These are phyloP conservation scores for Passiflora organensis DNA, from an alignment of 345 rosid genomes.

Conservation along the genomic window DNA sequence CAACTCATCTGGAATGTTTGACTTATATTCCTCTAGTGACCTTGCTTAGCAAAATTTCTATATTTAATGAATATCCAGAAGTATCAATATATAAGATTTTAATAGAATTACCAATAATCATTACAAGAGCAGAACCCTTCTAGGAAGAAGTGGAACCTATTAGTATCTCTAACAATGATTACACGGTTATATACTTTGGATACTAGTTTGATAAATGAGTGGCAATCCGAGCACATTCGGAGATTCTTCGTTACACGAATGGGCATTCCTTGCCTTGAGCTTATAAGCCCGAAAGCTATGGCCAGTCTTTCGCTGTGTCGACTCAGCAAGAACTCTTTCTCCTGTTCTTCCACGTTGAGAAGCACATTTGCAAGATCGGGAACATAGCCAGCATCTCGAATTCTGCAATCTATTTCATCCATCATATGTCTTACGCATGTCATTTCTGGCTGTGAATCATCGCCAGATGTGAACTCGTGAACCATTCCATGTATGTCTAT, in stretches of 20 bases:
- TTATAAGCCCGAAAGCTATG: constrained; percentile 47
- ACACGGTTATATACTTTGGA: constrained; percentile 40
- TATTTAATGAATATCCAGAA: too few relatives aligned
- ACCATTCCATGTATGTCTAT: constrained; percentile 35
- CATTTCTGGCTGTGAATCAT: constrained; percentile 53
- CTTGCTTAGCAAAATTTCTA: too few relatives aligned
- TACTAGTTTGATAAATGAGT: constrained; percentile 44
- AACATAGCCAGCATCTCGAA: constrained; percentile 39
- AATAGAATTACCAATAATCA: constrained; percentile 39
- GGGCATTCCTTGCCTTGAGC: constrained; percentile 35
- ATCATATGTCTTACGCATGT: constrained; percentile 39
- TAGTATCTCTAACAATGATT: constrained; percentile 49
- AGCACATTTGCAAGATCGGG: constrained; percentile 47
- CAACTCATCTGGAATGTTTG: too few relatives aligned
- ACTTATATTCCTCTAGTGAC: too few relatives aligned
- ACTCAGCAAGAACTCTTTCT: constrained; percentile 42
- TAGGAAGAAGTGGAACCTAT: constrained; percentile 50
- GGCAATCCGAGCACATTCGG: constrained; percentile 57
- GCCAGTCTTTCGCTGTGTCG: constrained; percentile 66
- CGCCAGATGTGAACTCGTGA: constrained; percentile 54
- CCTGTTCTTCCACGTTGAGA: constrained; percentile 53
- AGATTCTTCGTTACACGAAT: constrained; percentile 53
- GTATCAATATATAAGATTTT: too few relatives aligned
- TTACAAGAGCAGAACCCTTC: constrained; percentile 50
- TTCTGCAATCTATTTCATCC: constrained; percentile 35